Evolutionary conservation across 2,329 filamentous ascomycete genomes (phyloP), one percentile per base, ranked within the genome.

Genomic region (Dactylellina cionopaga): DNA sequence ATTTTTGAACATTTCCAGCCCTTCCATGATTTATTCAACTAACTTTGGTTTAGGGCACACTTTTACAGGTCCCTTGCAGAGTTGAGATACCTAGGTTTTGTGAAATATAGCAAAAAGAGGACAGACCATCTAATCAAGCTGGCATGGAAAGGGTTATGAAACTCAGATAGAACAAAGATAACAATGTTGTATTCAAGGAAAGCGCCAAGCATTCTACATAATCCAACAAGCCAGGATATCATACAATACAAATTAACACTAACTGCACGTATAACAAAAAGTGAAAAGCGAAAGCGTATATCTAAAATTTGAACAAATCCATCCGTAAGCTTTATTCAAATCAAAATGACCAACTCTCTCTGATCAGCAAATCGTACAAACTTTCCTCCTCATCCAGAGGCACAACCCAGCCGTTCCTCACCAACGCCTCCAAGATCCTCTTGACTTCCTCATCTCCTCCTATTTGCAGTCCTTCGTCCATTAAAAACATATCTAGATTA

Each of bases 21-120:
- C 22, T 54, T 54, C 10, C 5, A 27, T 19, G 31, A 64, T 24
- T 24, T 19, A 35, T 19, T 64, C 1, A 49, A 35, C 31, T 63
- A 68, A 33, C 13, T 24, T 17, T 81, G 60, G 78, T 79, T 58
- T 76, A 79, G 33, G 81, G 88, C 92, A 41, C 82, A 91, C 68
- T 99, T 98, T 81, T 97, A 97, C 80, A 86, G 88, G 72, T 91
- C 87, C 3, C 80, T 98, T 74, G 92, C 94, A 0, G 95, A 99
- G 80, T 81, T 99, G 79, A 90, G 89, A 80, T 87, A 89, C 59
- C 84, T 99, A 77, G 95, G 95, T 5, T 90, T 97, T 81, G 85
- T 98, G 73, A 97, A 95, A 82, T 85, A 86, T 73, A 98, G 90
- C 78, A 91, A 90, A 81, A 96, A 93, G 84, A 96, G 96, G 84